Conservation (phyloP, 164 flowering plant genomes). For the Tetracentron sinense region DNA sequence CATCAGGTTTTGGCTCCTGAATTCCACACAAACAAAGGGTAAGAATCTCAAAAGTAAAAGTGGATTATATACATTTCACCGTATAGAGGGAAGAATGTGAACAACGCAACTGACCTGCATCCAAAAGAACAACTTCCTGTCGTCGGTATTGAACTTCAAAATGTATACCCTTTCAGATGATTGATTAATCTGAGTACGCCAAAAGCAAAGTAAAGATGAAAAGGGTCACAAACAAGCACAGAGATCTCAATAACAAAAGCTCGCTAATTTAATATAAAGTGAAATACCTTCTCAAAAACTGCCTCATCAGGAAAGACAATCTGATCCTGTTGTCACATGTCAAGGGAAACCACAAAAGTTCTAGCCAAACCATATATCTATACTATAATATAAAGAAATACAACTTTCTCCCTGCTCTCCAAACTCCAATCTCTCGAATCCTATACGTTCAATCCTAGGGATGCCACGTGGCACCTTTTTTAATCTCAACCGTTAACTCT, state of each 20-base stretch:
- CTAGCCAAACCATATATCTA: background rate
- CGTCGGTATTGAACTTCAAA: constrained; percentile 83
- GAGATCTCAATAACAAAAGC: background rate
- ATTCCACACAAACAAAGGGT: constrained; percentile 14
- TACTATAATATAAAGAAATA: background rate
- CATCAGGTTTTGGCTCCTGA: constrained; percentile 78
- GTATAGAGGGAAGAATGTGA: background rate
- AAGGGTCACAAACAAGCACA: background rate
- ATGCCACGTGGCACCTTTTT: too few relatives aligned
- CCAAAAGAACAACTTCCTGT: constrained; percentile 88
- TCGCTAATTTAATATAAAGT: background rate
- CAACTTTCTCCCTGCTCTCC: too few relatives aligned
- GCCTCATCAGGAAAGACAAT: constrained; percentile 94
- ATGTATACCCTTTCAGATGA: constrained; percentile 87
- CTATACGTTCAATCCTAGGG: too few relatives aligned
- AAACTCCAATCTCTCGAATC: too few relatives aligned
- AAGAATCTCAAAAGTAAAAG: constrained; percentile 5
- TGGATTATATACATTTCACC: background rate
- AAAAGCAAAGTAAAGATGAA: background rate
- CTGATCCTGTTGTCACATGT: constrained; percentile 68
- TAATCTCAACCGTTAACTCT: too few relatives aligned
- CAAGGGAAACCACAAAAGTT: constrained; percentile 33
- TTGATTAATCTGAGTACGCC: constrained; percentile 59
- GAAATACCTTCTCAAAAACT: constrained; percentile 84
- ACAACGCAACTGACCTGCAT: constrained; percentile 64